These are phyloP conservation scores for Dothideomycetes sp. DNA, from an alignment of 2,329 filamentous ascomycete species.

Conservation along the genomic window DNA sequence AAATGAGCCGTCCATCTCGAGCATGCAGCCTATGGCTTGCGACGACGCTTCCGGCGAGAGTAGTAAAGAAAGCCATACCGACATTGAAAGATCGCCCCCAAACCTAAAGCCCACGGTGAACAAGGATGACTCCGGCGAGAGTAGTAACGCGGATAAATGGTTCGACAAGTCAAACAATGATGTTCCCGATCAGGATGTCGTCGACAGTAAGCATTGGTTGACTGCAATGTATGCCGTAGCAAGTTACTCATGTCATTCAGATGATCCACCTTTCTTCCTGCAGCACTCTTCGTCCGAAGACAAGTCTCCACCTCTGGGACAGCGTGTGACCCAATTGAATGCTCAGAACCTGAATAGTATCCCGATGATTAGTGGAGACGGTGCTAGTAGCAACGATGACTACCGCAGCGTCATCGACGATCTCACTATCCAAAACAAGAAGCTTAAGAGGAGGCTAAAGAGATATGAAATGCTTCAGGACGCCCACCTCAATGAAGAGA, in stretches of 20 bases:
- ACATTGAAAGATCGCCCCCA: constrained; percentile 31
- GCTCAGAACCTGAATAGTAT: background rate
- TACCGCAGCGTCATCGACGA: constrained; percentile 80
- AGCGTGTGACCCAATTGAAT: background rate
- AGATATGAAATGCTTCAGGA: constrained; percentile 59
- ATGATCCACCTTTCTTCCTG: constrained; percentile 33
- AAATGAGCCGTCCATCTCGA: constrained; percentile 4
- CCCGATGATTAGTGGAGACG: constrained; percentile 22
- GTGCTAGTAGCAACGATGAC: constrained; percentile 57
- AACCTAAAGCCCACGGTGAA: constrained; percentile 25
- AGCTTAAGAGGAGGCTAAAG: constrained; percentile 60
- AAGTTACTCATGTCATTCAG: constrained; percentile 13
- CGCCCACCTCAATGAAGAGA: constrained; percentile 59
- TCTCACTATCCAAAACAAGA: constrained; percentile 73
- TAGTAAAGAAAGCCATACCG: constrained; percentile 7
- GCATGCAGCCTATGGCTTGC: constrained; percentile 6
- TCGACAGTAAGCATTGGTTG: constrained; percentile 34
- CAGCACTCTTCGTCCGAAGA: constrained; percentile 27
- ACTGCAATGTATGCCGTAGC: background rate
- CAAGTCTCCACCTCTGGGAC: constrained; percentile 13
- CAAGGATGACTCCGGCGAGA: constrained; percentile 37
- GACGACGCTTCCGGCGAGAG: constrained; percentile 9
- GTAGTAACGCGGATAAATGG: constrained; percentile 41
- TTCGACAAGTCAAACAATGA: constrained; percentile 42
- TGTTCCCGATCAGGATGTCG: constrained; percentile 25